These are phyloP conservation scores for Hypholoma fasciculare DNA, from an alignment of 768 basidiomycete species.

Conservation along the genomic window DNA sequence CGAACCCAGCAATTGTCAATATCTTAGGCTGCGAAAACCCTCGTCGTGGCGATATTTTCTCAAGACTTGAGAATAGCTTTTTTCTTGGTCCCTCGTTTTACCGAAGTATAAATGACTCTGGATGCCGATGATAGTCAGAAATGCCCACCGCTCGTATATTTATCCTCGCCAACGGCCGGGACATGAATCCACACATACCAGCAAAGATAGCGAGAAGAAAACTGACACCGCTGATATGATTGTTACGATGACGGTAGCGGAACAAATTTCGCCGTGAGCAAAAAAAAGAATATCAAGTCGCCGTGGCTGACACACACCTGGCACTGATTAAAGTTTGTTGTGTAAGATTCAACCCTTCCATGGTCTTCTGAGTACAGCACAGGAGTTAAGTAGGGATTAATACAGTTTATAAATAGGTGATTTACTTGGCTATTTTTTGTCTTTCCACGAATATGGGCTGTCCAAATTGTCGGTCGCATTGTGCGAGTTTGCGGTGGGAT, in stretches of 20 bases:
- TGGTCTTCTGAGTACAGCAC: not conserved
- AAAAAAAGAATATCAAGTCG: conserved; percentile 3
- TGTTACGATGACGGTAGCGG: not conserved
- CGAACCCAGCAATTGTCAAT: not conserved
- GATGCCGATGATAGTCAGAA: conserved; percentile 4
- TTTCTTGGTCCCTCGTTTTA: conserved; percentile 6
- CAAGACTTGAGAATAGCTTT: not conserved
- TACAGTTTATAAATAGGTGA: conserved; percentile 11
- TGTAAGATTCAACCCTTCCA: not conserved
- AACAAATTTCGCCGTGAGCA: not conserved
- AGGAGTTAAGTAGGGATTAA: conserved; percentile 16
- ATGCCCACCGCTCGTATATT: conserved; percentile 4
- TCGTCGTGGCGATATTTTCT: not conserved
- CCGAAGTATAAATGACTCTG: conserved; percentile 8
- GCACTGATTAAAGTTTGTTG: not conserved
- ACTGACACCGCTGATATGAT: conserved; percentile 8
- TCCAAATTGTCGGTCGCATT: conserved; percentile 10
- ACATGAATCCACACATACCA: conserved; percentile 3
- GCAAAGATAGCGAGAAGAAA: conserved; percentile 4
- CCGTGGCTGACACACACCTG: conserved; percentile 1
- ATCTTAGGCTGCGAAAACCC: not conserved
- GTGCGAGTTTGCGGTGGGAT: conserved; percentile 15
- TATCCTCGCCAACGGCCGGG: conserved; percentile 4
- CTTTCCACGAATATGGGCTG: conserved; percentile 8
- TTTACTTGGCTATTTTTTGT: conserved; percentile 7